Evolutionary conservation across 2,329 filamentous ascomycete genomes (phyloP).

Genomic region (Diaporthe nobilis): DNA sequence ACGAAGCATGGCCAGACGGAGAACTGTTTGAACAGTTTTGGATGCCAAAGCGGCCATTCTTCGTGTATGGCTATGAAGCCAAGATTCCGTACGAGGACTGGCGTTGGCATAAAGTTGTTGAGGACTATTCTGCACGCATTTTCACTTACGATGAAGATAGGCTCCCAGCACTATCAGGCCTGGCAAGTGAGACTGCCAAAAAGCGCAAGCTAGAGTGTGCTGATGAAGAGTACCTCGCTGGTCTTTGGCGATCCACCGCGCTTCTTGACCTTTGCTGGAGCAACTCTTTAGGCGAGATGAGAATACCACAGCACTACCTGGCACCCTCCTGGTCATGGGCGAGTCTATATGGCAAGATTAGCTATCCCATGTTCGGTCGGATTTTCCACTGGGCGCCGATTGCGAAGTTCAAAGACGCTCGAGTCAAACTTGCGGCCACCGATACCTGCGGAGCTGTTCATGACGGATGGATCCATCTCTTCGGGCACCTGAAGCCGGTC

Average conservation of each 20-base stretch:
- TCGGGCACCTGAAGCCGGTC: background rate
- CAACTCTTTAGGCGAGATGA: too few species aligned
- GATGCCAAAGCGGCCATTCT: too few species aligned
- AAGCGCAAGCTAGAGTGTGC: background rate
- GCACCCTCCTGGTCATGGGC: conserved; percentile 23
- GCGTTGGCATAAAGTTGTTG: too few species aligned
- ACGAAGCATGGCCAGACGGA: conserved; percentile 3
- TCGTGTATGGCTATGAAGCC: too few species aligned
- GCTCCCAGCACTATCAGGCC: background rate
- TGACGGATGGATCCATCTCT: background rate
- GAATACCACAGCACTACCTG: background rate
- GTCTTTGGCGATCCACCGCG: background rate
- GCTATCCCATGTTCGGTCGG: too few species aligned
- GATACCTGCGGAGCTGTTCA: background rate
- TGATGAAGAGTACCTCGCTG: background rate
- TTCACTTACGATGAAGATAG: background rate
- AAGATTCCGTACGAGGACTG: too few species aligned
- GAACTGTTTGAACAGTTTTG: too few species aligned
- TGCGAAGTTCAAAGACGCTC: background rate
- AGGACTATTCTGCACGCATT: background rate
- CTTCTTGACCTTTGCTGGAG: background rate
- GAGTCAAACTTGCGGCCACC: background rate
- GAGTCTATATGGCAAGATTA: background rate
- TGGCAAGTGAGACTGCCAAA: background rate
- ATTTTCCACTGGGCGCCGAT: too few species aligned